These are phyloP conservation scores for Xanthoconium purpureum DNA, from an alignment of 768 basidiomycete species.

Conservation along the genomic window DNA sequence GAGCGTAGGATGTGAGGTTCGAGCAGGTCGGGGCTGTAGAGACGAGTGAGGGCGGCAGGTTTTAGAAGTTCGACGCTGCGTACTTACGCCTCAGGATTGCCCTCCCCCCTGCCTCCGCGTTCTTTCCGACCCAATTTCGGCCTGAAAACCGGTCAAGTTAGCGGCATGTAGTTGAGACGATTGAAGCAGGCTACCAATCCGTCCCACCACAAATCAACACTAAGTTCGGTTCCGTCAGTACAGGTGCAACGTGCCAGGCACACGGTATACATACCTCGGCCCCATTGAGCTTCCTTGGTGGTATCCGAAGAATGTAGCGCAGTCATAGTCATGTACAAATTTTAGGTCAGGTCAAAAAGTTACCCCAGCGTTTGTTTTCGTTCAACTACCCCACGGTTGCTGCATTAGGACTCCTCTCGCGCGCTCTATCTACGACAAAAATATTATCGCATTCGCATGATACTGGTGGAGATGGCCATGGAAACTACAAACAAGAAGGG, in stretches of 20 bases:
- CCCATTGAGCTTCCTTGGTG: constrained; percentile 41
- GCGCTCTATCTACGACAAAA: constrained; percentile 32
- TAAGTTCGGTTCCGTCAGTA: constrained; percentile 32
- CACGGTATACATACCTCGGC: constrained; percentile 32
- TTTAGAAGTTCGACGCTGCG: constrained; percentile 1
- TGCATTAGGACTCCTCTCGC: constrained; percentile 27
- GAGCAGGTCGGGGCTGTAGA: constrained; percentile 73
- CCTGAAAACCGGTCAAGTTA: constrained; percentile 42
- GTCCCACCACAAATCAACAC: constrained; percentile 85
- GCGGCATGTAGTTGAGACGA: not conserved
- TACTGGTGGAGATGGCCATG: not conserved
- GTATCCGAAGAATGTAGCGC: constrained; percentile 22
- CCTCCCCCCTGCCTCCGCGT: constrained; percentile 45
- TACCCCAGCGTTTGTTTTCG: constrained; percentile 15
- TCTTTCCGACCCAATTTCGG: constrained; percentile 76
- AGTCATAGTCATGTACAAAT: constrained; percentile 31
- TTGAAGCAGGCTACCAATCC: constrained; percentile 57
- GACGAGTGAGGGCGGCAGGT: not conserved
- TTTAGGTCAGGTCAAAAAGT: constrained; percentile 21
- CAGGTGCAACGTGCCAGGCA: constrained; percentile 7
- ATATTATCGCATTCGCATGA: not conserved
- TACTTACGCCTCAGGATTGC: constrained; percentile 38
- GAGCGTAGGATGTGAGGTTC: constrained; percentile 90
- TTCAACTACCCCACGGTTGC: constrained; percentile 23
- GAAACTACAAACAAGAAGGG: constrained; percentile 2